Evolutionary conservation across 176 grass and related monocot genomes (phyloP), one percentile per base, ranked within the genome.

Genomic region (Triticum turgidum): DNA sequence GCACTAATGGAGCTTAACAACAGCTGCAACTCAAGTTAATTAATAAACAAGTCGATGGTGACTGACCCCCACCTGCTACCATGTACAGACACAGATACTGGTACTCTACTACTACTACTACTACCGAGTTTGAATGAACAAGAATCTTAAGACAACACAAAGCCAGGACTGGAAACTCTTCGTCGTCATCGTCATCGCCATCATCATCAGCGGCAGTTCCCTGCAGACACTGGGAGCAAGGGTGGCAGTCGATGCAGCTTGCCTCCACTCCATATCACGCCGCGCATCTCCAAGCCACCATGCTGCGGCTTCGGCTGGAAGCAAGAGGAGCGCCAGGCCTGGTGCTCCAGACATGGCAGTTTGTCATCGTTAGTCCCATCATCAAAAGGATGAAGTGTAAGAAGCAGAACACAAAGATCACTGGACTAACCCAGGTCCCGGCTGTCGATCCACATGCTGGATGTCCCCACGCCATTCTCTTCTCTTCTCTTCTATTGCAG

Each of bases 81-180:
- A 84, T 88, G 39, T 84, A 89, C 81, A 89, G 49, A 35, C 35
- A 83, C 73, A 61, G 47, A 45, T 24, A 61, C 54, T 14, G 3
- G 0, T 18, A 51, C 39, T 74, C 72, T 73, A 3, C 29, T 73
- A 7, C 27, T 27, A 27, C 27, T 25, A 34, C 65, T 68, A 5
- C 24, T 13, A 21, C 49, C 27, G 20, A 15, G 5, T 69, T 79
- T 30, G 29, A 30, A 30, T 30, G 29, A 30, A 30, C 29, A 30
- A 58, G 54, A 34, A 49, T 27, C 73, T 75, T 21, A 65, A 54
- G 38, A 76, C 78, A 66, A 27, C 59, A 82, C 27, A 35, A 47
- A 54, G 45, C 24, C 25, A 76, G 35, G 38, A 7, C 22, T 3
- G 25, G 59, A 10, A 84, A 74, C 52, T 84, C 54, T 69, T 69